Conservation (phyloP, 2,329 filamentous ascomycete genomes). For the Fusarium austroafricanum region DNA sequence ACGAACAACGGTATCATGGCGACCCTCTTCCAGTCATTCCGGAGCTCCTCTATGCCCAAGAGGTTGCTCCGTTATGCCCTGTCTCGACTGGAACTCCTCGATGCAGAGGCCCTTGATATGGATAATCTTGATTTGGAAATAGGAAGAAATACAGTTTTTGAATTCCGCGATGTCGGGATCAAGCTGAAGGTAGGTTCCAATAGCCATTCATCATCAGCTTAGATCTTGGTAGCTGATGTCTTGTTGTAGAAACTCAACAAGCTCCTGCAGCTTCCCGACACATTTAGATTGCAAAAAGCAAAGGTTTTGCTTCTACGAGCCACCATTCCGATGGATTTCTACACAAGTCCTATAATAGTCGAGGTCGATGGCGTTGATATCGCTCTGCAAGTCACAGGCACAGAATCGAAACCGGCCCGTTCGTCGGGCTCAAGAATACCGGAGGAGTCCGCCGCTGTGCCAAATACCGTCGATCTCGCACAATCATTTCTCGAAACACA, state of each 20-base stretch:
- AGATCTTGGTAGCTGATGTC: conserved; percentile 38
- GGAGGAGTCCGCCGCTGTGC: conserved; percentile 59
- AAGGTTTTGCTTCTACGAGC: conserved; percentile 81
- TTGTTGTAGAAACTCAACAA: conserved; percentile 77
- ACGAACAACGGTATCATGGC: conserved; percentile 66
- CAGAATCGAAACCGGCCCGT: conserved; percentile 47
- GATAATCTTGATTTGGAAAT: conserved; percentile 86
- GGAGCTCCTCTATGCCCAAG: conserved; percentile 83
- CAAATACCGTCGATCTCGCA: conserved; percentile 78
- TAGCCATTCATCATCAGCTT: conserved; percentile 15
- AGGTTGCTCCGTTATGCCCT: conserved; percentile 88
- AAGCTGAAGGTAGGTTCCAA: conserved; percentile 72
- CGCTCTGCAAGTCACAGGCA: conserved; percentile 64
- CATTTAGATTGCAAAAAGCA: conserved; percentile 78
- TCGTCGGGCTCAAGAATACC: conserved; percentile 55
- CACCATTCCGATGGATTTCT: conserved; percentile 88
- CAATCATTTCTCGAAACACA: conserved; percentile 82
- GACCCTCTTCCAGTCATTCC: conserved; percentile 74
- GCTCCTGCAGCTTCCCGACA: conserved; percentile 78
- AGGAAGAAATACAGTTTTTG: conserved; percentile 84
- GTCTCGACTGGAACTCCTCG: conserved; percentile 84
- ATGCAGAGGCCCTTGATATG: conserved; percentile 86
- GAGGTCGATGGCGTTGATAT: conserved; percentile 86
- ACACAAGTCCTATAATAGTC: conserved; percentile 83
- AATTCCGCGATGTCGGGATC: conserved; percentile 87